Percentiles rank a stretch among this genome's conserved stretches.
Conservation (phyloP, 78 protist species). For the Emiliania huxleyi region DNA sequence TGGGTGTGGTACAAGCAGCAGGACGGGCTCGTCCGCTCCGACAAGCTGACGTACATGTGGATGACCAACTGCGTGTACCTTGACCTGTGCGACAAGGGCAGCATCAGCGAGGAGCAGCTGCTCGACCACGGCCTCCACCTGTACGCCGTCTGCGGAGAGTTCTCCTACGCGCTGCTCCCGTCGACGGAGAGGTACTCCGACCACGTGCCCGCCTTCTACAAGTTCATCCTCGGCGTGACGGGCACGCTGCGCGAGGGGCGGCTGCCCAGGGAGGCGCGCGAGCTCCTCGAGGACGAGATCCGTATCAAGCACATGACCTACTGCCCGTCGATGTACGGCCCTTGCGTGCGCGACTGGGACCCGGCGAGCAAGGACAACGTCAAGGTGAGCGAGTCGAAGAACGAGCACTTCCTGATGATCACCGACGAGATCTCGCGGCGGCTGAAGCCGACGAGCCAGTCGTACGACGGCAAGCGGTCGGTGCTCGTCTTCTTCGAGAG, state of each 20-base stretch:
- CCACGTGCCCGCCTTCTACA: neutral
- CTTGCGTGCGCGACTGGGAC: neutral
- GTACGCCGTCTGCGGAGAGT: neutral
- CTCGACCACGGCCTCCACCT: neutral
- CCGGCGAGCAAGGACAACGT: neutral
- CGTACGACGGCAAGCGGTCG: neutral
- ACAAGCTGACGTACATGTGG: neutral
- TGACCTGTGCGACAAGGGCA: neutral
- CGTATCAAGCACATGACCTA: neutral
- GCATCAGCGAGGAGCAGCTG: neutral
- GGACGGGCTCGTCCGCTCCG: neutral
- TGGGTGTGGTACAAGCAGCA: neutral
- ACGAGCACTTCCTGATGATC: neutral
- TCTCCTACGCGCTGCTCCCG: neutral
- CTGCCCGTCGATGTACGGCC: neutral
- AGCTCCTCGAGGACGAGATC: neutral
- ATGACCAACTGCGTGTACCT: neutral
- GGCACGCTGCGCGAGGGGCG: neutral
- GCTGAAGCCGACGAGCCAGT: neutral
- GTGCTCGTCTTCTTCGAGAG: conserved; percentile 36
- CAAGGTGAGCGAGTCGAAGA: neutral
- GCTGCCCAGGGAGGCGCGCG: neutral
- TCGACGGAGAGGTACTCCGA: neutral
- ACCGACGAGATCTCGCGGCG: neutral
- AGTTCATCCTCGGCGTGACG: conserved; percentile 39